Conservation (phyloP, 345 rosid genomes). For the Pugionium dolabratum region DNA sequence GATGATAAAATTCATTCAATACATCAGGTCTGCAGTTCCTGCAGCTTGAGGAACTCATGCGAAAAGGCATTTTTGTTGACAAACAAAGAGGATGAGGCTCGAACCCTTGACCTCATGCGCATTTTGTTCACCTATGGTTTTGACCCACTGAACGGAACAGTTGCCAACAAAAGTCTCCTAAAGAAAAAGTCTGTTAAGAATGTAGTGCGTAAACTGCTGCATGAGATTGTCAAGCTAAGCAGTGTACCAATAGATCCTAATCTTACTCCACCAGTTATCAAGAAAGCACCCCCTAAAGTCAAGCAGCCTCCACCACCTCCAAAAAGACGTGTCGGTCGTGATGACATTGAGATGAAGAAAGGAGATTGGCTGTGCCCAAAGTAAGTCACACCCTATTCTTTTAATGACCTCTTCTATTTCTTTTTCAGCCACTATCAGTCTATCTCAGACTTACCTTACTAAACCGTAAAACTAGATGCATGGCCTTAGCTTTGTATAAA, state of each 20-base stretch:
- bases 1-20: conserved; percentile 28
- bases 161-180: conserved; percentile 60
- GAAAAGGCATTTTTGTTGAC: conserved; percentile 80
- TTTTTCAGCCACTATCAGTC: not conserved
- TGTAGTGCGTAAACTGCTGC: conserved; percentile 82
- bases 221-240: conserved; percentile 85
- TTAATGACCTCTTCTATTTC: not conserved
- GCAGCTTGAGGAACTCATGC: conserved; percentile 88
- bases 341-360: conserved; percentile 95
- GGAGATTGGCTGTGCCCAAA: conserved; percentile 99
- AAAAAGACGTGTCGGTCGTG: conserved; percentile 89
- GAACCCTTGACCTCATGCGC: conserved; percentile 80
- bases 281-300: conserved; percentile 87
- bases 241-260: conserved; percentile 92
- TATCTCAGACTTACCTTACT: not conserved
- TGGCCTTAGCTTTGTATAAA: conserved; percentile 7
- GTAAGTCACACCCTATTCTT: conserved; percentile 50
- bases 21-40: conserved; percentile 90
- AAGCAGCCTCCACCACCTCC: conserved; percentile 97
- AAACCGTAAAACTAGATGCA: conserved; percentile 2
- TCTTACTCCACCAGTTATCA: conserved; percentile 86
- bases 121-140: conserved; percentile 76
- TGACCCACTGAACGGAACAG: conserved; percentile 59
- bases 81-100: conserved; percentile 95
- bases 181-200: conserved; percentile 78